Evolutionary conservation across 768 basidiomycete genomes (phyloP).

Genomic region (Mycena latifolia): DNA sequence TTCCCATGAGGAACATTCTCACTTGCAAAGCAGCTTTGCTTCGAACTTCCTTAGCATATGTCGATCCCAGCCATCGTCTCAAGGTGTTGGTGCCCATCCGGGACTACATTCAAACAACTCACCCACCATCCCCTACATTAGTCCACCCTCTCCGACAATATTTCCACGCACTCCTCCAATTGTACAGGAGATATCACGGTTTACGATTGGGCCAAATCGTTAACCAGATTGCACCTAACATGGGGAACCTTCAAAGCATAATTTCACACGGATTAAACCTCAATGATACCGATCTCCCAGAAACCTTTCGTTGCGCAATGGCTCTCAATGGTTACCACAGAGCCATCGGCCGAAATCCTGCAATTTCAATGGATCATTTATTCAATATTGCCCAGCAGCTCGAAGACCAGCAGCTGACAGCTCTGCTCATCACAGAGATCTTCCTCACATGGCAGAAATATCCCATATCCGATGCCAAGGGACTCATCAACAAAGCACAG

Average conservation of each 20-base stretch:
- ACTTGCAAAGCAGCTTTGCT: background rate
- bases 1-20: background rate
- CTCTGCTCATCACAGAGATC: background rate
- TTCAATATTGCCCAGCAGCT: background rate
- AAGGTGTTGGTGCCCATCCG: background rate
- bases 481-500: background rate
- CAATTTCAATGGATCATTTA: background rate
- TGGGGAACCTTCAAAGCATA: conserved; percentile 1
- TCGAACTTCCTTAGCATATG: background rate
- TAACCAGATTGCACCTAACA: conserved; percentile 4
- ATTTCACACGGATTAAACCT: background rate
- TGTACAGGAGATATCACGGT: background rate
- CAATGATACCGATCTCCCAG: background rate
- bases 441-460: background rate
- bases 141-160: conserved; percentile 1
- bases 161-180: background rate
- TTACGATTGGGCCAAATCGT: background rate
- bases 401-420: background rate
- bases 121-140: background rate
- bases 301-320: background rate
- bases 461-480: background rate
- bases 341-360: background rate
- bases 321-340: background rate
- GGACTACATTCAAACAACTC: background rate
- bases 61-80: background rate